Conservation (phyloP, 2,329 filamentous ascomycete genomes). For the Aspergillus spinulosporus region DNA sequence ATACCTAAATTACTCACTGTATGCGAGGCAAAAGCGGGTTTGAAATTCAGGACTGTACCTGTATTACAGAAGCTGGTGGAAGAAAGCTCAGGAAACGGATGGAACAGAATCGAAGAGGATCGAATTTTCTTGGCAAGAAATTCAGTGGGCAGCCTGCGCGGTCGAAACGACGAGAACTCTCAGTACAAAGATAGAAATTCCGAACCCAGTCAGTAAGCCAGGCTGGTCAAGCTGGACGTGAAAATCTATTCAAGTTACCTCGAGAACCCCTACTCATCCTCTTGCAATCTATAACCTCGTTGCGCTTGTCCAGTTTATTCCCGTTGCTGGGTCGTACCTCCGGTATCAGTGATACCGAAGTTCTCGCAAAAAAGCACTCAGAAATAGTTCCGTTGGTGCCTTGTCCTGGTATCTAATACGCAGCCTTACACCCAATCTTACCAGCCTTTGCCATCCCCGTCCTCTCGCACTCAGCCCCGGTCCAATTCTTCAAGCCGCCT, state of each 20-base stretch:
- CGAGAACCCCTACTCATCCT: not conserved
- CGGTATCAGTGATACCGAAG: slow-evolving; percentile 19
- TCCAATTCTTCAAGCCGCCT: slow-evolving; percentile 14
- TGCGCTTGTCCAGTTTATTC: not conserved
- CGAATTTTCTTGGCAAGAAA: slow-evolving; percentile 32
- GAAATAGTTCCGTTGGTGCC: slow-evolving; percentile 17
- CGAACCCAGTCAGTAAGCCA: slow-evolving; percentile 9
- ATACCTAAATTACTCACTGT: not conserved
- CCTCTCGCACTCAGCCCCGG: not conserved
- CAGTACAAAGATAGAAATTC: slow-evolving; percentile 14
- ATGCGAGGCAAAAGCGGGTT: not conserved
- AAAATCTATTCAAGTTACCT: slow-evolving; percentile 9
- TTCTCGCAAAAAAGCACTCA: slow-evolving; percentile 10
- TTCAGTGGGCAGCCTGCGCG: slow-evolving; percentile 16
- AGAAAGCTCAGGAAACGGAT: slow-evolving; percentile 31
- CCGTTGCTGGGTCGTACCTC: slow-evolving; percentile 20
- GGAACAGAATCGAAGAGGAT: slow-evolving; percentile 34
- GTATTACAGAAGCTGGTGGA: slow-evolving; percentile 20
- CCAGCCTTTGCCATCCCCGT: slow-evolving; percentile 10
- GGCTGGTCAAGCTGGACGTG: not conserved
- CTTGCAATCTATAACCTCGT: not conserved
- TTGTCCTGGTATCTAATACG: slow-evolving; percentile 21
- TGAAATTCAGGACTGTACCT: not conserved
- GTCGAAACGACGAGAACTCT: slow-evolving; percentile 21
- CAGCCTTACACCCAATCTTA: slow-evolving; percentile 7